Evolutionary conservation across 768 basidiomycete species (phyloP), one percentile per base, ranked within the genome.

Genomic region (Lactarius trivialis): DNA sequence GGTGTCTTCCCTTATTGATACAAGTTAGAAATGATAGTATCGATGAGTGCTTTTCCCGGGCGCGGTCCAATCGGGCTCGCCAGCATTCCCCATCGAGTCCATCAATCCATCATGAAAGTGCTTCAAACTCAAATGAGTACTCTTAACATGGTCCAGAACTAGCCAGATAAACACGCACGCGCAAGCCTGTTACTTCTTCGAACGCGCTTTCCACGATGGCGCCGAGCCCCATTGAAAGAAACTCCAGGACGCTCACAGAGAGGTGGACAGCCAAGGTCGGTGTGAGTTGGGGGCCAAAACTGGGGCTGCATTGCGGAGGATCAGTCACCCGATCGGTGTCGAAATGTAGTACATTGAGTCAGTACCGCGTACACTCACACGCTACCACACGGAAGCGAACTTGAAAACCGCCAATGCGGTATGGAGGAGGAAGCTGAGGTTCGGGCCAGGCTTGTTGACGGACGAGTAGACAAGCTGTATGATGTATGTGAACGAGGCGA

Each of bases 191-290:
- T 19, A 66, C n/a, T 1, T 60, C 66, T 64, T 73, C 78, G 78
- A 77, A 88, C 9, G 70, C 57, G 24, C 71, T 67, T 70, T 89
- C 86, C 34, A 83, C 49, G 1, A 80, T 55, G 8, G 82, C 65
- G 1, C 83, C 84, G 1, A 83, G 67, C 12, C 80, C 85, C 64
- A 80, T 83, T 69, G 83, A 70, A 51, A 86, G 43, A 69, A 87
- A 89, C 70, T 67, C 78, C 76, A 79, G 61, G 77, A 74, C 17
- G 76, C 72, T 21, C 56, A 49, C 7, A 78, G 60, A 1, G 77
- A 78, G 2, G 73, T 73, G 2, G 78, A 58, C 4, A 21, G 14
- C 73, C 73, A 80, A 0, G 75, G 79, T 3, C 65, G 53, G 9
- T 71, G 66, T 37, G 73, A 73, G 24, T 70, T 45, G 2, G 73